Evolutionary conservation across 2,329 filamentous ascomycete genomes (phyloP).

Genomic region (Microsporum canis): DNA sequence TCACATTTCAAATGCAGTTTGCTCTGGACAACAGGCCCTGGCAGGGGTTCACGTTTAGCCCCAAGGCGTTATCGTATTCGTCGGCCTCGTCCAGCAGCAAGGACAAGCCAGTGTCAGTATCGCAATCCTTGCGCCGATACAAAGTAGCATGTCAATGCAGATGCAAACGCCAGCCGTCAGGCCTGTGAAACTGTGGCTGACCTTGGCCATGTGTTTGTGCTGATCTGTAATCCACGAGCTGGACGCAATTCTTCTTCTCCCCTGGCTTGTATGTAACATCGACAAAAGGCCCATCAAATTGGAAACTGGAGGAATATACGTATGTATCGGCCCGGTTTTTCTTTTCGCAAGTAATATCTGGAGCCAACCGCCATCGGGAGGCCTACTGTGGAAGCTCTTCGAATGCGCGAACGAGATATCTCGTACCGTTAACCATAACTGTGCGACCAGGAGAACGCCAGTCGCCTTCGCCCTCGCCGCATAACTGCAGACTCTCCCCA

Average conservation of each 20-base stretch:
- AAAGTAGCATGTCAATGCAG: background rate
- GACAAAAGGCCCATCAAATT: too few species aligned
- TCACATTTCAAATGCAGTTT: too few species aligned
- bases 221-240: too few species aligned
- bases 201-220: background rate
- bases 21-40: background rate
- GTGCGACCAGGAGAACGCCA: conserved; percentile 16
- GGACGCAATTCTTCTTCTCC: too few species aligned
- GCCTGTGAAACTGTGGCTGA: background rate
- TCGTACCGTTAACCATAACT: conserved; percentile 13
- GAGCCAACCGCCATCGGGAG: too few species aligned
- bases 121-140: too few species aligned
- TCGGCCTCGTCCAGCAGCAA: background rate
- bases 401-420: conserved; percentile 21
- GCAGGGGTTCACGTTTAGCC: background rate
- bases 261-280: background rate
- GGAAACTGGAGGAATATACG: too few species aligned
- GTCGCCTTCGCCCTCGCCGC: background rate
- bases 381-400: conserved; percentile 11
- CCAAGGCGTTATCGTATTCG: background rate
- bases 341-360: too few species aligned
- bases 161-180: background rate
- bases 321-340: too few species aligned
- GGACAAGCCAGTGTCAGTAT: background rate
- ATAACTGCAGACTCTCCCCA: conserved; percentile 7